phyloP scores from a whole-genome alignment of 192 early-diverging fungal genomes.

The Dissophora globulifera region DNA sequence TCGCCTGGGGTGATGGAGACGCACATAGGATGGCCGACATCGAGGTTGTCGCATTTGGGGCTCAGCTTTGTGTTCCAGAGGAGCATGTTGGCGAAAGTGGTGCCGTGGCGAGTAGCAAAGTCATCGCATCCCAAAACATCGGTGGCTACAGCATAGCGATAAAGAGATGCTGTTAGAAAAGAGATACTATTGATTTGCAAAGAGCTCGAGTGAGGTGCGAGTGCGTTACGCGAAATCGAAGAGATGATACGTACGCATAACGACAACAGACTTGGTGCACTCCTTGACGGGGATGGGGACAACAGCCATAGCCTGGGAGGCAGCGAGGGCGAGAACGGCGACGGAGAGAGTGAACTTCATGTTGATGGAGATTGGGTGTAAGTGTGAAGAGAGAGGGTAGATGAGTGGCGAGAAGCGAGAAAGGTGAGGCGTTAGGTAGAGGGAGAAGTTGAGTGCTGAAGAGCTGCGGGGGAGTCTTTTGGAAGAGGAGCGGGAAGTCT shows the following conservation, averaged over 20 bases:
- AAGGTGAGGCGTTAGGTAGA: not conserved
- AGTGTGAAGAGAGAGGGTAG: not conserved
- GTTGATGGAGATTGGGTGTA: slow-evolving; percentile 1
- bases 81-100: slow-evolving; percentile 12
- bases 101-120: slow-evolving; percentile 4
- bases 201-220: too few species aligned
- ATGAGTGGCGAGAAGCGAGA: not conserved
- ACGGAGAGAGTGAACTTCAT: slow-evolving; percentile 36
- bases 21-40: slow-evolving; percentile 20
- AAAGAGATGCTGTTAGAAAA: not conserved
- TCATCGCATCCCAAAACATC: slow-evolving; percentile 11
- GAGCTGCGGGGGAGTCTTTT: not conserved
- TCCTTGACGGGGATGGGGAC: slow-evolving; percentile 18
- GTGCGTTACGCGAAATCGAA: too few species aligned
- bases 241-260: slow-evolving; percentile 14
- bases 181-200: too few species aligned
- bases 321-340: slow-evolving; percentile 23
- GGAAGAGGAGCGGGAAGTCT: slow-evolving; percentile 11
- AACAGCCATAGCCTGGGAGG: slow-evolving; percentile 23
- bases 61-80: slow-evolving; percentile 20
- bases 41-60: slow-evolving; percentile 4
- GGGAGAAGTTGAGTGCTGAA: too few species aligned
- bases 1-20: slow-evolving; percentile 23
- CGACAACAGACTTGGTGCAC: slow-evolving; percentile 27
- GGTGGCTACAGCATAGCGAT: not conserved